Percentiles rank a stretch among this genome's conserved stretches.
phyloP scores from a whole-genome alignment of 176 grass and related monocot genomes.

The Typha latifolia region DNA sequence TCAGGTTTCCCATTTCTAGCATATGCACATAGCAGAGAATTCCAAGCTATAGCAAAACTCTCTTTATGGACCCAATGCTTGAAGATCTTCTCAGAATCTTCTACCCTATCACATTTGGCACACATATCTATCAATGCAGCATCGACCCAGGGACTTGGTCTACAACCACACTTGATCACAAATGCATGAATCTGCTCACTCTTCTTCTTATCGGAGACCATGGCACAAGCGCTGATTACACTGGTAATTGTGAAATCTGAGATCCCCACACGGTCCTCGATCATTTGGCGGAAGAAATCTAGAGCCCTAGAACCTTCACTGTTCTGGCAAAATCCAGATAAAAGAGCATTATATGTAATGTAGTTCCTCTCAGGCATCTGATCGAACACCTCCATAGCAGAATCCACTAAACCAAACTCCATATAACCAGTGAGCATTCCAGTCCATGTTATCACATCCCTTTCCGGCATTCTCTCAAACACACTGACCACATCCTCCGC shows the following conservation, averaged over 20 bases:
- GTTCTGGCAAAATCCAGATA: slow-evolving; percentile 54
- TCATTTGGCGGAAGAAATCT: slow-evolving; percentile 34
- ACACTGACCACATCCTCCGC: slow-evolving; percentile 26
- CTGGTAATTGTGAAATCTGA: slow-evolving; percentile 47
- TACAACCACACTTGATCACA: slow-evolving; percentile 39
- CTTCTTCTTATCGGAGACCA: slow-evolving; percentile 41
- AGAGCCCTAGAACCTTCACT: slow-evolving; percentile 43
- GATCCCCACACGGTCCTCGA: slow-evolving; percentile 41
- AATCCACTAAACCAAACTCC: slow-evolving; percentile 53
- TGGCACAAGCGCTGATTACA: slow-evolving; percentile 51
- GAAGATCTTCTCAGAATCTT: slow-evolving; percentile 44
- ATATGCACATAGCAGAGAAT: slow-evolving; percentile 34
- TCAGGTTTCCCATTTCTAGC: slow-evolving; percentile 45
- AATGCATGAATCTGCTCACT: slow-evolving; percentile 64
- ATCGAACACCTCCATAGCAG: slow-evolving; percentile 48
- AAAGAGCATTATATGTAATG: slow-evolving; percentile 50
- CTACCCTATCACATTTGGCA: slow-evolving; percentile 25
- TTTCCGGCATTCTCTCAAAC: slow-evolving; percentile 50
- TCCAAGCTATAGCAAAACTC: slow-evolving; percentile 53
- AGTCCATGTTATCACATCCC: slow-evolving; percentile 58
- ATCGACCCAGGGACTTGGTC: slow-evolving; percentile 48
- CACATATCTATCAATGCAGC: slow-evolving; percentile 64
- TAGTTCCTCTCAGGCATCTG: slow-evolving; percentile 53
- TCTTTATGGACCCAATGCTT: slow-evolving; percentile 32
- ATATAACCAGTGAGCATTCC: slow-evolving; percentile 53